Evolutionary conservation across 345 rosid genomes (phyloP), one percentile per base, ranked within the genome.

Genomic region (Geranium rotundifolium): DNA sequence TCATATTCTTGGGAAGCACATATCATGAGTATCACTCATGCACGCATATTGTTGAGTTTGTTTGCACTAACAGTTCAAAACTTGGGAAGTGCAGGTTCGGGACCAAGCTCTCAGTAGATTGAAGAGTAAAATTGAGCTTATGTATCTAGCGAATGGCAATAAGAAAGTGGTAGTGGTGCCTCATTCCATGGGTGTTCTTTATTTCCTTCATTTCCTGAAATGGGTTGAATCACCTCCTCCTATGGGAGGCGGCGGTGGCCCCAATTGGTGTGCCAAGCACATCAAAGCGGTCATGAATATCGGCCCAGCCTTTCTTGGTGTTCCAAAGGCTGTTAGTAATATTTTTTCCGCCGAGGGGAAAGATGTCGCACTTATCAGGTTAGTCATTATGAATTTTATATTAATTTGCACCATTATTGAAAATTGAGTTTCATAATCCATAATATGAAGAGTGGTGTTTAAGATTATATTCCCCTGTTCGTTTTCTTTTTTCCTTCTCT

Each of bases 151-250:
- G 6, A 85, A 85, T 41, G 81, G 84, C 29, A 37, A 71, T 66
- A 83, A 81, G 78, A 87, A 83, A 81, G 91, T 85, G 59, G 91
- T 82, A 20, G 90, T 85, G 76, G 83, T 85, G 74, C 91, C 97
- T 29, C 95, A 90, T 77, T 85, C 88, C 20, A 85, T 82, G 95
- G 90, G 90, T 52, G 86, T 71, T 56, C 60, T 72, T 64, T 90
- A 90, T 76, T 87, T 87, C 58, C 91, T 90, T 63, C 87, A 90
- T 75, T 87, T 90, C 78, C 85, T 85, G 58, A 85, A 85, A 74
- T 87, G 91, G 97, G 87, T 90, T 41, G 90, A 87, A 80, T 61
- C 79, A 55, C 83, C 87, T 61, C 72, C 83, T 71, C 78, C 79
- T 1, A 61, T 74, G 69, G 87, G 95, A 39, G 91, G 90, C 0